A percentile compares a stretch with the other conserved stretches of the same genome.
Evolutionary conservation across 2,329 filamentous ascomycete species (phyloP).

Genomic region (Trichophyton simii): DNA sequence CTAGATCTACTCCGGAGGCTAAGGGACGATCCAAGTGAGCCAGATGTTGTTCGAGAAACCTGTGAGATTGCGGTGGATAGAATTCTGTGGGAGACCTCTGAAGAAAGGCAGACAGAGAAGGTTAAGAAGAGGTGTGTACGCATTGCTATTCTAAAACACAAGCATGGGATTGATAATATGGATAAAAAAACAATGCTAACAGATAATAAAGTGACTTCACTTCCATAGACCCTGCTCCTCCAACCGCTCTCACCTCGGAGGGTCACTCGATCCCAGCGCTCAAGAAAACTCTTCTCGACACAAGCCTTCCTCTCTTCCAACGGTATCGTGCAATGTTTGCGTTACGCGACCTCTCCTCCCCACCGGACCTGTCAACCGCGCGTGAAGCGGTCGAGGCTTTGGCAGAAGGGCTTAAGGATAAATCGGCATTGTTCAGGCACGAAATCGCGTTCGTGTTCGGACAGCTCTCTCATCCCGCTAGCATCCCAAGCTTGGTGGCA

Average conservation of each 20-base stretch:
- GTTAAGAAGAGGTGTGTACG: conserved; percentile 60
- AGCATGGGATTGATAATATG: neutral
- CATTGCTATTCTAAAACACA: neutral
- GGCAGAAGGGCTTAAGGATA: conserved; percentile 71
- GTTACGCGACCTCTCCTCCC: conserved; percentile 84
- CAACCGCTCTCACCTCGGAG: conserved; percentile 56
- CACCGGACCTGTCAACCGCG: conserved; percentile 79
- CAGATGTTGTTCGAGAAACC: conserved; percentile 77
- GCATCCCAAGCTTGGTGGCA: conserved; percentile 73
- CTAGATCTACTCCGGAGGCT: conserved; percentile 60
- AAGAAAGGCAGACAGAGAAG: conserved; percentile 58
- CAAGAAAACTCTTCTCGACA: conserved; percentile 65
- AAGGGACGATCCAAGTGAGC: conserved; percentile 63
- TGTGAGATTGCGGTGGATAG: conserved; percentile 93
- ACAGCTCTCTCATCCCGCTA: conserved; percentile 90
- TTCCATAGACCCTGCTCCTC: conserved; percentile 88
- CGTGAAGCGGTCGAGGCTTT: conserved; percentile 76
- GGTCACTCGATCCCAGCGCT: conserved; percentile 59
- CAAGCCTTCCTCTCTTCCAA: conserved; percentile 66
- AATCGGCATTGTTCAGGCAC: conserved; percentile 87
- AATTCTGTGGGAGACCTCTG: conserved; percentile 82
- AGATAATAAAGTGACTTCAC: conserved; percentile 65
- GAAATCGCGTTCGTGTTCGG: conserved; percentile 98
- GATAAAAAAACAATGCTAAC: conserved; percentile 16
- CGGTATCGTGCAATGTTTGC: conserved; percentile 98